Evolutionary conservation across 2,329 filamentous ascomycete species (phyloP).

Genomic region (Penicillium verrucosum): DNA sequence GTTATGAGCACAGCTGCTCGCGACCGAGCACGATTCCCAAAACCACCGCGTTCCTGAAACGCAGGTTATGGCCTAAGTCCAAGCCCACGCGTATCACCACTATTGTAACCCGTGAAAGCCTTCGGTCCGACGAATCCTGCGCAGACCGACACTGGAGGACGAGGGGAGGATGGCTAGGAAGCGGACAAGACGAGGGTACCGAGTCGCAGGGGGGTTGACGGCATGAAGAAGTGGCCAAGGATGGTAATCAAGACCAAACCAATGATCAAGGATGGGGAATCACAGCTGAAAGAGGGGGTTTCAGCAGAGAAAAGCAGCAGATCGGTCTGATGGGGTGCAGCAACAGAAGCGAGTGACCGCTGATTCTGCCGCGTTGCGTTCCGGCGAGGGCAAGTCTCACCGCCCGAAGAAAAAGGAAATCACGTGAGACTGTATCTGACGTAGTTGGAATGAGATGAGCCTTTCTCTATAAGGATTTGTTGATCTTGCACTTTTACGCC

Average conservation of each 20-base stretch:
- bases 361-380: slow-evolving; percentile 23
- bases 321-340: slow-evolving; percentile 26
- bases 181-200: slow-evolving; percentile 34
- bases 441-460: slow-evolving; percentile 8
- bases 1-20: slow-evolving; percentile 33
- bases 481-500: neutral
- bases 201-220: slow-evolving; percentile 30
- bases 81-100: slow-evolving; percentile 15
- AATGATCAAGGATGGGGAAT: slow-evolving; percentile 17
- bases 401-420: slow-evolving; percentile 21
- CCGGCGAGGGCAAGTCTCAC: slow-evolving; percentile 19
- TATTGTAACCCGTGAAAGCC: slow-evolving; percentile 10
- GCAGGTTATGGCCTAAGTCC: neutral
- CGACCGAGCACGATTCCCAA: slow-evolving; percentile 32
- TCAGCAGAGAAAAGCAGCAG: slow-evolving; percentile 16
- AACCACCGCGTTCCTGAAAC: slow-evolving; percentile 25
- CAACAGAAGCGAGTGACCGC: slow-evolving; percentile 27
- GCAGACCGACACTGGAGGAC: slow-evolving; percentile 21
- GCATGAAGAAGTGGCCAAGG: slow-evolving; percentile 29
- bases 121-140: slow-evolving; percentile 17
- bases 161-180: slow-evolving; percentile 32
- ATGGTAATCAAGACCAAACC: slow-evolving; percentile 9
- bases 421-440: slow-evolving; percentile 23
- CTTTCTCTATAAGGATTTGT: neutral
- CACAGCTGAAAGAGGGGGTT: slow-evolving; percentile 9